These are phyloP conservation scores for Ensete ventricosum DNA, from an alignment of 176 grass and related monocot species.

Conservation along the genomic window DNA sequence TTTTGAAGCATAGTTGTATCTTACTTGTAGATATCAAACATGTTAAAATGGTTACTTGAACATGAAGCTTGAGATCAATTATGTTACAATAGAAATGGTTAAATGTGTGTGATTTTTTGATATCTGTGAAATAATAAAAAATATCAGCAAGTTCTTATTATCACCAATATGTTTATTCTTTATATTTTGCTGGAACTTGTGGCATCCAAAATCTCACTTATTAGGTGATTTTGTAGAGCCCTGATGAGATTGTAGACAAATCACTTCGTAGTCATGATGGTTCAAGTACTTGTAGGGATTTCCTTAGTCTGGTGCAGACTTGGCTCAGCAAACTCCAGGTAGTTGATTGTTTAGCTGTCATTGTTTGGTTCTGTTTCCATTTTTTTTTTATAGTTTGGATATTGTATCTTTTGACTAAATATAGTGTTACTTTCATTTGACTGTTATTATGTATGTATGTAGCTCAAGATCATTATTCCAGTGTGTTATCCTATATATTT, in stretches of 20 bases:
- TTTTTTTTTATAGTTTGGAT: not conserved
- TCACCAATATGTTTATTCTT: not conserved
- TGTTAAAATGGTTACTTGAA: no score
- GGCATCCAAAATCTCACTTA: constrained; percentile 5
- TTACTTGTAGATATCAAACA: no score
- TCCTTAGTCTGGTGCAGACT: constrained; percentile 57
- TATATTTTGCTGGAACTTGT: not conserved
- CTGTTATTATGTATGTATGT: not conserved
- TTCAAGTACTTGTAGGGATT: constrained; percentile 60
- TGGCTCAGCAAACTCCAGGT: constrained; percentile 89
- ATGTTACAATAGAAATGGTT: no score
- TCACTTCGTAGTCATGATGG: constrained; percentile 54
- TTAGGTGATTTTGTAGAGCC: constrained; percentile 41
- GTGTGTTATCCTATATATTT: not conserved
- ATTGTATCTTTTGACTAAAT: not conserved
- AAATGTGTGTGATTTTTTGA: no score
- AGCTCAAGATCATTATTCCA: not conserved
- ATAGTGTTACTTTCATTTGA: not conserved
- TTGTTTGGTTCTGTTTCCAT: constrained; percentile 7
- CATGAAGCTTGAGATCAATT: no score
- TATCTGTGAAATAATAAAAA: not conserved
- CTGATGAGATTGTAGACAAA: constrained; percentile 63
- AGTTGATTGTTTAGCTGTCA: constrained; percentile 6
- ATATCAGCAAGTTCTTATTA: not conserved
- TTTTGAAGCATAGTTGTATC: no score